phyloP scores from a whole-genome alignment of 352 stramenopile genomes.

The Globisporangium polare region DNA sequence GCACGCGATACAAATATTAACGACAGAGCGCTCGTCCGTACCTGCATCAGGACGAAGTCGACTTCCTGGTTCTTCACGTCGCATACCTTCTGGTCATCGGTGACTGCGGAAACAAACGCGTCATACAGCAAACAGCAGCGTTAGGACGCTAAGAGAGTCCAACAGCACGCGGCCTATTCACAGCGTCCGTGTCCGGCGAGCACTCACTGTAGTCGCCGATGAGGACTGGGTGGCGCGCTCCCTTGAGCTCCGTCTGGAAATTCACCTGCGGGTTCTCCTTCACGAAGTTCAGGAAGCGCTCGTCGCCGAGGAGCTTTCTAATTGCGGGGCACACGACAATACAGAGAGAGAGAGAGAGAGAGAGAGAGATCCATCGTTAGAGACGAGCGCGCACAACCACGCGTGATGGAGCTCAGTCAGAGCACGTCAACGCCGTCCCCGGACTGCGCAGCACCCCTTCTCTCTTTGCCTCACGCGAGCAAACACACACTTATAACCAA shows the following conservation, averaged over 20 bases:
- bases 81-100: slow-evolving; percentile 73
- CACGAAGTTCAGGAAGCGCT: slow-evolving; percentile 80
- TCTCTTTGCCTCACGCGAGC: neutral
- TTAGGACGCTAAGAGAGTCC: neutral
- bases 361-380: neutral
- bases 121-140: neutral
- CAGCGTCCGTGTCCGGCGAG: neutral
- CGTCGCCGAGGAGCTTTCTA: slow-evolving; percentile 65
- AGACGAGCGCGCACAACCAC: neutral
- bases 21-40: no score
- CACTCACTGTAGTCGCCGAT: slow-evolving; percentile 81
- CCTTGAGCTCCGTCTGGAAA: slow-evolving; percentile 85
- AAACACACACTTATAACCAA: neutral
- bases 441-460: neutral
- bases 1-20: no score
- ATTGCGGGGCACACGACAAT: neutral
- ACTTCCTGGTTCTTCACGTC: slow-evolving; percentile 90
- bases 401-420: neutral
- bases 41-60: slow-evolving; percentile 75
- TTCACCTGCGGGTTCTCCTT: slow-evolving; percentile 85
- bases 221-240: slow-evolving; percentile 71
- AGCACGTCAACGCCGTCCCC: neutral
- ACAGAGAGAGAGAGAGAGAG: slow-evolving; percentile 3
- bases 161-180: neutral
- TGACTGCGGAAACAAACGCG: slow-evolving; percentile 39